phyloP scores from a whole-genome alignment of 106 monocot genomes.

The Dendrobium officinale region DNA sequence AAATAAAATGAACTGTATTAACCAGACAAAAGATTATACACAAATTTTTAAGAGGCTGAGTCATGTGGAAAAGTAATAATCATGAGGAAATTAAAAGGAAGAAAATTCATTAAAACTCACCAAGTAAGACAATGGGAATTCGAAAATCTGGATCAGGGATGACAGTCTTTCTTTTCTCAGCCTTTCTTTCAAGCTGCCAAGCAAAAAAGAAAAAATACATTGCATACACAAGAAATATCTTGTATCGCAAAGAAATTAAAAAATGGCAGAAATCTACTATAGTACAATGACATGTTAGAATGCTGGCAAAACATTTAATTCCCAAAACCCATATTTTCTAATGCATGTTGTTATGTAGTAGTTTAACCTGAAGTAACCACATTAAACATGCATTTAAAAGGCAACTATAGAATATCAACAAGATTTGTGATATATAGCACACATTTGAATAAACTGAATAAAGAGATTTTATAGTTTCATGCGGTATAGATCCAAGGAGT shows the following conservation, averaged over 20 bases:
- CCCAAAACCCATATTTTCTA: too few relatives aligned
- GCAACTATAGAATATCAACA: too few relatives aligned
- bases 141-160: conserved; percentile 86
- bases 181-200: conserved; percentile 45
- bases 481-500: too few relatives aligned
- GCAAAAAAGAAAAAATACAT: neutral
- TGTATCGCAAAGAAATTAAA: neutral
- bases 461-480: too few relatives aligned
- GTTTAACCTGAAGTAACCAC: too few relatives aligned
- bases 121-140: conserved; percentile 82
- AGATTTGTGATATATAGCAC: too few relatives aligned
- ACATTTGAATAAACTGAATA: too few relatives aligned
- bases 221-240: neutral
- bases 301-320: too few relatives aligned
- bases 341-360: too few relatives aligned
- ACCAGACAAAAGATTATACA: neutral
- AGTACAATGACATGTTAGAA: neutral
- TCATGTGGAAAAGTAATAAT: neutral
- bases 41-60: neutral
- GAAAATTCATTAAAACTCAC: conserved; percentile 27
- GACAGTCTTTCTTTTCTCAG: conserved; percentile 49
- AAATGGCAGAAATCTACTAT: neutral
- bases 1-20: neutral
- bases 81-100: neutral
- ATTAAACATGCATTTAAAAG: too few relatives aligned